Conservation (phyloP, 2,329 filamentous ascomycete species). For the Fusarium verrucosum region DNA sequence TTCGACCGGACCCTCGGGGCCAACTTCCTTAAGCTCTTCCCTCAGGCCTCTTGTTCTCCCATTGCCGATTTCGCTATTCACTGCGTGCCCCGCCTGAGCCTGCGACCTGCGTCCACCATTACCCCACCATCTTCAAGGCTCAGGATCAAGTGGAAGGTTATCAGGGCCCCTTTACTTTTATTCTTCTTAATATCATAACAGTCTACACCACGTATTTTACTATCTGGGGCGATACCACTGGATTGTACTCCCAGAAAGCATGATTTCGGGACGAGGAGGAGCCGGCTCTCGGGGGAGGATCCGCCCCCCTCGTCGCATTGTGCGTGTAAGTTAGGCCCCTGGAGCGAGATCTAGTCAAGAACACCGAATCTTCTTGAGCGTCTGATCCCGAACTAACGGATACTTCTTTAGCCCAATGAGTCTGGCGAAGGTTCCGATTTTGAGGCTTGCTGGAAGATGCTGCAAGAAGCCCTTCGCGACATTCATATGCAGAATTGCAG, state of each 20-base stretch:
- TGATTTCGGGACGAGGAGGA: conserved; percentile 62
- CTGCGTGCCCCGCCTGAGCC: conserved; percentile 21
- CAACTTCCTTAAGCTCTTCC: not conserved
- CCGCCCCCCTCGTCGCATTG: conserved; percentile 55
- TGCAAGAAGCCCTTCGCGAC: conserved; percentile 80
- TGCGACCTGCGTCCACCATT: conserved; percentile 19
- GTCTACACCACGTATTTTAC: not conserved
- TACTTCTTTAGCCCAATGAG: conserved; percentile 45
- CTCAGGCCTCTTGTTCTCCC: not conserved
- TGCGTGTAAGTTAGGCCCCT: conserved; percentile 50
- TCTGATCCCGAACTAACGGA: conserved; percentile 37
- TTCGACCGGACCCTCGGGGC: conserved; percentile 25
- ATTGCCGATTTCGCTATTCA: conserved; percentile 4
- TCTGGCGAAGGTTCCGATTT: conserved; percentile 76
- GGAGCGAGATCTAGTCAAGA: not conserved
- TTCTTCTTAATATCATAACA: not conserved
- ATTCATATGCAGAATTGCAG: conserved; percentile 95
- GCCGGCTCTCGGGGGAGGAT: conserved; percentile 54
- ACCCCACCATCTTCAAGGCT: conserved; percentile 31
- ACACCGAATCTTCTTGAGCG: not conserved
- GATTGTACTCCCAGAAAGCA: conserved; percentile 35
- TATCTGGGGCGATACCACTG: conserved; percentile 13
- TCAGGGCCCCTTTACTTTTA: not conserved
- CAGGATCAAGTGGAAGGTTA: conserved; percentile 4
- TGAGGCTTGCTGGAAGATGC: conserved; percentile 81